Percentiles rank a stretch among this genome's conserved stretches.
These are phyloP conservation scores for Diaporthe nobilis DNA, from an alignment of 2,329 filamentous ascomycete species.

Conservation along the genomic window DNA sequence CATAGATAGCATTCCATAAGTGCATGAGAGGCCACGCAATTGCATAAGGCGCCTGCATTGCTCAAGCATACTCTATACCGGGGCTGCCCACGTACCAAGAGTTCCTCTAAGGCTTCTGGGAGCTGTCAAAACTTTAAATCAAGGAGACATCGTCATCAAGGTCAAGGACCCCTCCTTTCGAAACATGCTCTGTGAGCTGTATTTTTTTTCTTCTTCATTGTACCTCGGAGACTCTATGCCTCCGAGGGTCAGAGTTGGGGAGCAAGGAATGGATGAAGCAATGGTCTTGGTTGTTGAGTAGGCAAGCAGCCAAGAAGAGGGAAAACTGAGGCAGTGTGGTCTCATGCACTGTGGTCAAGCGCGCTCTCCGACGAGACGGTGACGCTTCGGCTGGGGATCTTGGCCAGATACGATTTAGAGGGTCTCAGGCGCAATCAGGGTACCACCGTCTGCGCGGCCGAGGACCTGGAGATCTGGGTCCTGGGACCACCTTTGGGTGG, in stretches of 20 bases:
- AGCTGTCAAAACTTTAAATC: not conserved
- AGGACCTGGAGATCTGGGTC: slow-evolving; percentile 19
- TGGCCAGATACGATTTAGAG: slow-evolving; percentile 27
- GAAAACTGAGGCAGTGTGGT: too few relatives aligned
- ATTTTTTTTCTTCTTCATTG: too few relatives aligned
- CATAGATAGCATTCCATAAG: not conserved
- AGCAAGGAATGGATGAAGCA: not conserved
- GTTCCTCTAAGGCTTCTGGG: not conserved
- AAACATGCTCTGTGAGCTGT: not conserved
- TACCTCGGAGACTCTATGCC: not conserved
- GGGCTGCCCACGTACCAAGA: not conserved
- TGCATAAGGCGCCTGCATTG: slow-evolving; percentile 5
- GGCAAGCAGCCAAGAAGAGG: not conserved
- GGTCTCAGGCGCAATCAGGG: slow-evolving; percentile 1
- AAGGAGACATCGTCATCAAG: not conserved
- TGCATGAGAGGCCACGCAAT: slow-evolving; percentile 6
- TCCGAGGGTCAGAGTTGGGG: not conserved
- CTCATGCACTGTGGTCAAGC: slow-evolving; percentile 3
- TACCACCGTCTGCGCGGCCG: not conserved
- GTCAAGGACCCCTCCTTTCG: not conserved
- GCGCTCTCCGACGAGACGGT: slow-evolving; percentile 20
- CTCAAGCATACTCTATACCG: not conserved
- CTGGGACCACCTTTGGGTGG: not conserved
- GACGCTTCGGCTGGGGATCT: slow-evolving; percentile 3
- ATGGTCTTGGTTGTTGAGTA: not conserved